Base-by-base conservation (phyloP, 2,329 filamentous ascomycete species). In the Ascochyta viciae-villosae region DNA sequence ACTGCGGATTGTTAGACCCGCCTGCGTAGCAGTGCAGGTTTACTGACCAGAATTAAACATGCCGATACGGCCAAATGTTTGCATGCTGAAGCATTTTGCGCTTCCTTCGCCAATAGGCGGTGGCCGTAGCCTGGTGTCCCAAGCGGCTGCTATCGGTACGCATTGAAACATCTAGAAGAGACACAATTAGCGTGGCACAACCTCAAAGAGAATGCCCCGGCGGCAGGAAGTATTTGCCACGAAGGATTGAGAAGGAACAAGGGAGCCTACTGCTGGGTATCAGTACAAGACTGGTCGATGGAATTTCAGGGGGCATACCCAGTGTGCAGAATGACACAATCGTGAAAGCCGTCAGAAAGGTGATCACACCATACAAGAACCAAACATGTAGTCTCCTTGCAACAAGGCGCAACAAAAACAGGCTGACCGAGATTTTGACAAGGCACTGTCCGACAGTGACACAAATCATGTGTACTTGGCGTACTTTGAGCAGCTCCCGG, bases 401-500 rank as follows among this genome's bases (percentile, higher is more conserved):
- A 2, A 77, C 75, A 7, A 82, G 65, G 34, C 80, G 71, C 54
- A 82, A 65, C 4, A 83, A 67, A 60, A 81, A 80, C 16, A 80
- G 72, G 3, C 74, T 76, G 33, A 82, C 76, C 0, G 81, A 82
- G 6, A 83, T 74, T 62, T 83, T 83, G 61, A 82, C 77, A 0
- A 76, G 61, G 13, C 76, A 74, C 2, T 80, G 75, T 0, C 77
- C 81, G 6, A 80, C 60, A 59, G 82, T 78, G 19, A 80, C 74
- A 39, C 81, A 68, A 45, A 85, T 67, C 8, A 78, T 77, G 57
- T 84, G 80, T 42, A 78, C 74, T 41, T 65, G 69, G 4, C 75
- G 72, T 37, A 78, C 76, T 42, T 81, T 78, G 2, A 71, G 59
- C 47, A 80, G 77, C 3, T 66, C 61, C 16, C 65, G 63, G 15